Evolutionary conservation across 345 rosid species (phyloP), one percentile per base, ranked within the genome.

Genomic region (Bretschneidera sinensis): DNA sequence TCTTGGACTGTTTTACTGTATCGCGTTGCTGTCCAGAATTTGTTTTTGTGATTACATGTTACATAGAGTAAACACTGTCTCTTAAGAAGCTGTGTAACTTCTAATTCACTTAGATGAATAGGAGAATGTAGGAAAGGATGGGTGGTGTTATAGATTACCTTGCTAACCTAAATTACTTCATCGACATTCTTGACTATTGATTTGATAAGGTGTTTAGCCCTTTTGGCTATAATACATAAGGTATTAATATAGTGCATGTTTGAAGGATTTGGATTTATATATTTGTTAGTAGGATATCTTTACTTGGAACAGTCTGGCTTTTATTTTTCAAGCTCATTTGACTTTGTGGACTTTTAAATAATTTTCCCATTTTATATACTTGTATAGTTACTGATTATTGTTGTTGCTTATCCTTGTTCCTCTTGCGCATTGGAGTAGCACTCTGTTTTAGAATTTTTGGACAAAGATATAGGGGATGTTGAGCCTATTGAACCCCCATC

Each of bases 391-490:
- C 11, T 39, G 11, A 13, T 39, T 39, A 9, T 14, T 1, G 9
- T 39, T 39, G 16, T 39, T 39, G 11, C 16, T 39, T 39, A 39
- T 28, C 33, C 33, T 28, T 9, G 54, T 13, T 58, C 24, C 34
- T 70, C 50, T 28, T 24, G 22, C 35, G 20, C 50, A 58, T 68
- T 89, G 97, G 99, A 90, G 75, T 83, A 75, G 22, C 74, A 80
- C 22, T 79, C 90, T 51, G 87, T 83, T 71, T 67, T 77, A 64
- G 90, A 87, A 71, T 94, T 90, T 67, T 82, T 90, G 4, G 85
- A 94, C 69, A 78, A 60, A 67, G 66, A 74, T 53, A 8, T 67
- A 43, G 71, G 57, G 48, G 73, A 68, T 74, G 62, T 52, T 39
- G 74, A 70, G 59, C 83, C 91, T 58, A 56, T 68, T 48, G 43